Percentiles rank a stretch among this genome's conserved stretches.
These are phyloP conservation scores for Mollisiaceae sp. DNA, from an alignment of 2,329 filamentous ascomycete genomes.

Conservation along the genomic window DNA sequence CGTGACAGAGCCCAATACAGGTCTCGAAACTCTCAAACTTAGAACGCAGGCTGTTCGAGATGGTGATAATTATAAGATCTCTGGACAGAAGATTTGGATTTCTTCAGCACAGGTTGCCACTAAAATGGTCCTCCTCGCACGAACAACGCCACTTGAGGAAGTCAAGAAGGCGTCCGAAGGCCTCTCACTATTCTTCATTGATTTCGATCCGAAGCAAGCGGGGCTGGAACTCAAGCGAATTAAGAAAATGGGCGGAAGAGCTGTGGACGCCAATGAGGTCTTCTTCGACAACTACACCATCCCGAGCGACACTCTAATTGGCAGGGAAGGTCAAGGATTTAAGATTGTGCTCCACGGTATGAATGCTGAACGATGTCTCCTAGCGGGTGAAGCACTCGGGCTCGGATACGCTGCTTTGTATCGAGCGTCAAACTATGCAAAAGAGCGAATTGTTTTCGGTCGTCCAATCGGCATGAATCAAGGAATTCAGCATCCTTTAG, in stretches of 20 bases:
- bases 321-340: constrained; percentile 77
- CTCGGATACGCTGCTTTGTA: constrained; percentile 75
- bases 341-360: constrained; percentile 79
- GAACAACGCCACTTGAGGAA: constrained; percentile 73
- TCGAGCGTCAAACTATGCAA: constrained; percentile 68
- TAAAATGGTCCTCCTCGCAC: constrained; percentile 82
- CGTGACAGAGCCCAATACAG: constrained; percentile 83
- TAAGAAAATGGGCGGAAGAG: constrained; percentile 83
- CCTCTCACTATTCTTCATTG: constrained; percentile 80
- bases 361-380: constrained; percentile 77
- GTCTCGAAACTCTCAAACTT: constrained; percentile 77
- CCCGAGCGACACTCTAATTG: constrained; percentile 67
- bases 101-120: constrained; percentile 81
- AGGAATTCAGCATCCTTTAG: constrained; percentile 67
- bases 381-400: constrained; percentile 80
- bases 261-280: constrained; percentile 84
- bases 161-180: constrained; percentile 74
- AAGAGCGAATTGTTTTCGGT: constrained; percentile 69
- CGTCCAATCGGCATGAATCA: constrained; percentile 70
- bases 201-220: constrained; percentile 65
- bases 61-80: constrained; percentile 67
- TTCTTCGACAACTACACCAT: constrained; percentile 83
- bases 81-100: constrained; percentile 89
- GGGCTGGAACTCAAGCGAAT: constrained; percentile 66
- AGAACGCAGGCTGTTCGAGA: constrained; percentile 67